Conservation (phyloP, 2,329 filamentous ascomycete genomes). For the Penicillium olsonii region DNA sequence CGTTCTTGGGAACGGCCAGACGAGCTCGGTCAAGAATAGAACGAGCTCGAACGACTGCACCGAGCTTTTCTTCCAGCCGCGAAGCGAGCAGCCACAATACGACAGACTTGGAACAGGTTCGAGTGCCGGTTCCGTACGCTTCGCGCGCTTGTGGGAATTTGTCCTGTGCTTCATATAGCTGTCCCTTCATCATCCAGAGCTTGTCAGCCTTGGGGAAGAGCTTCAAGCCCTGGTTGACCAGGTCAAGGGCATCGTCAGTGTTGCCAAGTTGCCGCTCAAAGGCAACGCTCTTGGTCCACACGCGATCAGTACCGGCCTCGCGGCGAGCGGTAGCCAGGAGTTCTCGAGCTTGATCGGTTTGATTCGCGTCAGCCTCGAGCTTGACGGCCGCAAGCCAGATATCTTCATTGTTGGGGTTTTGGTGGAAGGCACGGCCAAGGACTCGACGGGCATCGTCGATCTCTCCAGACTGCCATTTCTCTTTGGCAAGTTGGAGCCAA, state of each 20-base stretch:
- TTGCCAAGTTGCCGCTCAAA: constrained; percentile 87
- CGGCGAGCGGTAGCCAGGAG: constrained; percentile 80
- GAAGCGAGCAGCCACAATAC: constrained; percentile 88
- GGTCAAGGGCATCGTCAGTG: constrained; percentile 76
- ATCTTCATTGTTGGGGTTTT: constrained; percentile 95
- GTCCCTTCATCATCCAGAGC: constrained; percentile 98
- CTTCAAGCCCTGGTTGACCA: constrained; percentile 82
- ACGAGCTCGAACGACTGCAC: constrained; percentile 85
- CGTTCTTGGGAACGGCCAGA: constrained; percentile 80
- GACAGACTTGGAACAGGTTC: constrained; percentile 80
- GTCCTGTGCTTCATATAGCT: constrained; percentile 85
- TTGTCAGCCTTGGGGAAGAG: constrained; percentile 84
- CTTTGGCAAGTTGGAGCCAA: constrained; percentile 94
- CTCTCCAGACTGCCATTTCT: constrained; percentile 88
- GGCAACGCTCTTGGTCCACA: constrained; percentile 94
- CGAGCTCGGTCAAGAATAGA: constrained; percentile 90
- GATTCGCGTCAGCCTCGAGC: constrained; percentile 85
- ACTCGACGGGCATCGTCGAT: constrained; percentile 84
- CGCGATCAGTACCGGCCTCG: constrained; percentile 89
- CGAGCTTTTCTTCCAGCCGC: constrained; percentile 80
- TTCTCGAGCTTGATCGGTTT: constrained; percentile 77
- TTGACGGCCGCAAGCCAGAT: constrained; percentile 98
- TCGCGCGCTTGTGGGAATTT: constrained; percentile 84
- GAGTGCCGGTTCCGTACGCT: constrained; percentile 83
- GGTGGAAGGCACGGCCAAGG: constrained; percentile 85